Base-by-base conservation (phyloP, 1,284 basidiomycete genomes). In the Sphagnurus paluster region DNA sequence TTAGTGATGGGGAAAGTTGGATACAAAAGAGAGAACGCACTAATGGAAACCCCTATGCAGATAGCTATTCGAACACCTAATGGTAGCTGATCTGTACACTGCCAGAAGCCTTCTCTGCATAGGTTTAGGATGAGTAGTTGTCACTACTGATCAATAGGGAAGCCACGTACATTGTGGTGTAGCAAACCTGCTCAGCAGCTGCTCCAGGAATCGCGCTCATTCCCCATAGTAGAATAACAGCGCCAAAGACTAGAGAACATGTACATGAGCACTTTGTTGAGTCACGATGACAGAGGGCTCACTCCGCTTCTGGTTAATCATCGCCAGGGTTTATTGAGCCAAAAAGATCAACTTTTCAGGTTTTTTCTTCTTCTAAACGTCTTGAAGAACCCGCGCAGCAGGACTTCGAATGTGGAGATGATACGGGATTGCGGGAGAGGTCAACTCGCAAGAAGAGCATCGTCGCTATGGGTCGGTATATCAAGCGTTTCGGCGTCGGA, bases 361-460 rank as follows among this genome's bases (percentile, higher is more conserved):
- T 44, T 39, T 30, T 35, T n/a, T n/a, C n/a, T n/a, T n/a, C n/a
- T n/a, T n/a, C n/a, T 17, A 30, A 40, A 45, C 37, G 32, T 28
- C 29, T 24, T 28, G 54, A 52, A 54, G 48, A 50, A 48, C 54
- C 50, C 46, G 54, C 54, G 34, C 54, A 56, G 54, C 54, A 56
- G 52, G 52, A 44, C 49, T 56, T 52, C 52, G 35, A 32, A 17
- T 33, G 37, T 32, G 42, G 37, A 46, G 46, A 14, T 37, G 25
- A 42, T 32, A 24, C 21, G 46, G 39, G 43, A 14, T 39, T 28
- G 46, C 44, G 46, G 48, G 46, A 38, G 54, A 56, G 54, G 51
- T 56, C 54, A 53, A 53, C 54, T 56, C 54, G 42, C 42, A 36
- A 48, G 25, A 38, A 17, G 5, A 30, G 16, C 44, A 52, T 47